These are phyloP conservation scores for Coemansia sp. DNA, from an alignment of 192 early-diverging fungal genomes.

Conservation along the genomic window DNA sequence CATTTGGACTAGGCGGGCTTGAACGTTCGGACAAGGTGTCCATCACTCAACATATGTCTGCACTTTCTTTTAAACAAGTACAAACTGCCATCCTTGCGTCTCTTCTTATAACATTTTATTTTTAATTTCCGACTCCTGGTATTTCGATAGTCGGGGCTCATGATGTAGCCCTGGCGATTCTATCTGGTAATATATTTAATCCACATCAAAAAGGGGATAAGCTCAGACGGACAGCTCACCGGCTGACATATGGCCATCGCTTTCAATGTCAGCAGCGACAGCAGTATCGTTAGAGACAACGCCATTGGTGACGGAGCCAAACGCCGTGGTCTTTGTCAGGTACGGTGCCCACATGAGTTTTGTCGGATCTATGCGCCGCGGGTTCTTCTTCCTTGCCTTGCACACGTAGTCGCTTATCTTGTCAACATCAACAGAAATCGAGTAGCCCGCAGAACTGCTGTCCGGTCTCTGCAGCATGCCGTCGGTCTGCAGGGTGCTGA, in stretches of 20 bases:
- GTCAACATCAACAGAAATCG: slow-evolving; percentile 52
- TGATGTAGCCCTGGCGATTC: too few relatives aligned
- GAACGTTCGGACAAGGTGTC: too few relatives aligned
- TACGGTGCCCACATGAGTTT: slow-evolving; percentile 75
- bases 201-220: background rate
- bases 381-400: slow-evolving; percentile 56
- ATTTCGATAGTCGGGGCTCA: too few relatives aligned
- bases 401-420: slow-evolving; percentile 51
- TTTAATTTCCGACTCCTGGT: too few relatives aligned
- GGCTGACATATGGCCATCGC: background rate
- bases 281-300: background rate
- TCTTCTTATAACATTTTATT: too few relatives aligned
- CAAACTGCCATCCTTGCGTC: too few relatives aligned
- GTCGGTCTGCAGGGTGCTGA: slow-evolving; percentile 69
- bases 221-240: background rate
- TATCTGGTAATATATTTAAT: too few relatives aligned
- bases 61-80: too few relatives aligned
- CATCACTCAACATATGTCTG: too few relatives aligned
- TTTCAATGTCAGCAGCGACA: background rate
- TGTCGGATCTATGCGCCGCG: slow-evolving; percentile 55
- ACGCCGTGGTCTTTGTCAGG: slow-evolving; percentile 51
- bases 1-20: too few relatives aligned
- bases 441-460: slow-evolving; percentile 24
- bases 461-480: slow-evolving; percentile 37
- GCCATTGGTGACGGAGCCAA: background rate